A percentile compares a stretch with the other conserved stretches of the same genome.
Evolutionary conservation across 2,329 filamentous ascomycete genomes (phyloP).

Genomic region (Pestalotiopsis sp.): DNA sequence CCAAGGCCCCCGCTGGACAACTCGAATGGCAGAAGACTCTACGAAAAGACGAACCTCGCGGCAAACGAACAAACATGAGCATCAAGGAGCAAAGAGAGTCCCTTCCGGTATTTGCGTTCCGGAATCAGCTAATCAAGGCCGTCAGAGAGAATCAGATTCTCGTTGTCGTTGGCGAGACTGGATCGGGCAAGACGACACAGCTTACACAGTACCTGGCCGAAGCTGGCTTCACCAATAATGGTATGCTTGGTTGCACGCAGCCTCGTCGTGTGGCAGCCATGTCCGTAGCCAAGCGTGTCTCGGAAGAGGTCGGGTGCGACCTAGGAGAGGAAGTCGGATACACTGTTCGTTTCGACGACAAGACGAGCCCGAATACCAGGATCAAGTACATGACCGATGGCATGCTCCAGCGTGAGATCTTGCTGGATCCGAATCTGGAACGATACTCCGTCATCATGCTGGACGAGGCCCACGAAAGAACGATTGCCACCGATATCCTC

Average conservation of each 20-base stretch:
- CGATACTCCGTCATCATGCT: conserved; percentile 97
- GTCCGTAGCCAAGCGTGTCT: conserved; percentile 95
- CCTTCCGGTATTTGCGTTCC: conserved; percentile 87
- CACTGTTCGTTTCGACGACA: conserved; percentile 96
- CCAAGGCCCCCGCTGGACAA: conserved; percentile 64
- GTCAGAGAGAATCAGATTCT: conserved; percentile 86
- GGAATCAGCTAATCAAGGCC: conserved; percentile 84
- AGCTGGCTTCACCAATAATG: conserved; percentile 82
- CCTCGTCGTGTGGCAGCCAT: conserved; percentile 96
- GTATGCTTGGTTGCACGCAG: conserved; percentile 95
- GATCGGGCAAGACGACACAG: conserved; percentile 96
- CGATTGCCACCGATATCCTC: conserved; percentile 92
- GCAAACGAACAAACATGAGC: conserved; percentile 85
- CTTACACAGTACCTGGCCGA: conserved; percentile 94
- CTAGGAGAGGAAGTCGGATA: conserved; percentile 95
- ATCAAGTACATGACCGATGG: conserved; percentile 99
- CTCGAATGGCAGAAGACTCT: conserved; percentile 93
- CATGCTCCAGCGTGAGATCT: conserved; percentile 94
- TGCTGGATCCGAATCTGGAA: conserved; percentile 86
- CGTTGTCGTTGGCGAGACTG: conserved; percentile 96
- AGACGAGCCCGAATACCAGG: conserved; percentile 81
- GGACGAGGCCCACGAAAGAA: conserved; percentile 97
- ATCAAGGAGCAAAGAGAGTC: conserved; percentile 95
- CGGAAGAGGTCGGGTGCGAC: conserved; percentile 91
- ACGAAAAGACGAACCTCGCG: conserved; percentile 78